These are phyloP conservation scores for Puccinellia tenuiflora DNA, from an alignment of 176 grass and related monocot species.

Conservation along the genomic window DNA sequence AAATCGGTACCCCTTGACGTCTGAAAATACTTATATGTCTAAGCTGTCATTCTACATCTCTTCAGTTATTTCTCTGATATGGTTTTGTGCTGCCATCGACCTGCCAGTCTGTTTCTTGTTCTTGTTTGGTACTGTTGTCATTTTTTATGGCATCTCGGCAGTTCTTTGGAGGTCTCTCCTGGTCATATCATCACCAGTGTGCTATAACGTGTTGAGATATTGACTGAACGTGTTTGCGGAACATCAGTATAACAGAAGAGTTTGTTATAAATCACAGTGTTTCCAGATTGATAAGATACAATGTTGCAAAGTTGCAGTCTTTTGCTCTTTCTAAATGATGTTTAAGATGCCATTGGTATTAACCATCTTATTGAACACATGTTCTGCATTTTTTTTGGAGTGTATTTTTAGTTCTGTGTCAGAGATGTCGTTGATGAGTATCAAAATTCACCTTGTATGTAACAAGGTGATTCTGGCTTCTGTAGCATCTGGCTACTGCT, in stretches of 20 bases:
- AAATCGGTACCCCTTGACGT: slow-evolving; percentile 10
- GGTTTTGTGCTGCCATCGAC: slow-evolving; percentile 3
- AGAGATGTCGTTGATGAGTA: background rate
- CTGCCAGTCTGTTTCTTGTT: background rate
- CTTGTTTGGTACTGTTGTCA: background rate
- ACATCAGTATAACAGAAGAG: background rate
- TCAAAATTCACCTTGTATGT: background rate
- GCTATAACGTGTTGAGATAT: background rate
- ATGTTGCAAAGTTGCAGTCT: background rate
- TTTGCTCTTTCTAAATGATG: background rate
- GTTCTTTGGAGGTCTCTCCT: background rate
- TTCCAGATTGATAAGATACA: background rate
- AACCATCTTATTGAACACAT: background rate
- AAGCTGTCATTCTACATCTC: background rate
- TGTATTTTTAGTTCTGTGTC: background rate
- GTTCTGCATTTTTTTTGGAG: background rate
- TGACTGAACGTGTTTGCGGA: background rate
- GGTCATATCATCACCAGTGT: background rate
- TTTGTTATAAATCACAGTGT: background rate
- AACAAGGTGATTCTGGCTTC: background rate
- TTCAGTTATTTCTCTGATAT: background rate
- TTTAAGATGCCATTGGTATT: background rate
- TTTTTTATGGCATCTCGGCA: background rate
- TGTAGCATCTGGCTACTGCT: background rate
- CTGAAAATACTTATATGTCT: background rate